phyloP scores from a whole-genome alignment of 495 filamentous ascomycete species.

The Penicillium argentinense region DNA sequence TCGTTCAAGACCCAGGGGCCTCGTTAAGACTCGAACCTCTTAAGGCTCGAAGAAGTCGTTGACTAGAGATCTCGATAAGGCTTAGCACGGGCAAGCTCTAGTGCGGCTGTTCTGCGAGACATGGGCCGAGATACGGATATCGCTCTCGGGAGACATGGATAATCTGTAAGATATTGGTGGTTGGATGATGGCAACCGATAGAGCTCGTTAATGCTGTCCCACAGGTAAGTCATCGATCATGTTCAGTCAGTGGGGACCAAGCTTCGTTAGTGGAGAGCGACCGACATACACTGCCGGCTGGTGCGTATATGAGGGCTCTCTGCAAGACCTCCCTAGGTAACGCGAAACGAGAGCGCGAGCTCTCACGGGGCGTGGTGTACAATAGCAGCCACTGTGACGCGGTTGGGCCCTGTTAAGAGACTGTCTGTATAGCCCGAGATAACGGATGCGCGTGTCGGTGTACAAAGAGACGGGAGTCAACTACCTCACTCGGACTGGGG shows the following conservation, averaged over 20 bases:
- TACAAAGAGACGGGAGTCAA: too few species aligned
- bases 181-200: constrained; percentile 13
- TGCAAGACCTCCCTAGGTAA: constrained; percentile 16
- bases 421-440: too few species aligned
- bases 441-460: too few species aligned
- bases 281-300: constrained; percentile 13
- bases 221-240: constrained; percentile 12
- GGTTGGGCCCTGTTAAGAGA: too few species aligned
- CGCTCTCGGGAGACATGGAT: constrained; percentile 12
- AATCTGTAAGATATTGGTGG: constrained; percentile 11
- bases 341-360: too few species aligned
- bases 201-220: constrained; percentile 13
- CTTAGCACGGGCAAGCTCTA: constrained; percentile 10
- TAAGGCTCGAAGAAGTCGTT: constrained; percentile 12
- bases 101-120: constrained; percentile 6
- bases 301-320: constrained; percentile 11
- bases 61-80: constrained; percentile 16
- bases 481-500: too few species aligned
- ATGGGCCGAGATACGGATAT: constrained; percentile 15
- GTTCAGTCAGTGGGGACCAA: constrained; percentile 11
- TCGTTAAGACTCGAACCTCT: constrained; percentile 15
- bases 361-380: too few species aligned
- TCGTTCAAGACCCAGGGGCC: constrained; percentile 17
- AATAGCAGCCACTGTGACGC: too few species aligned
- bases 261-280: constrained; percentile 18